Base-by-base conservation (phyloP, 2,329 filamentous ascomycete genomes). In the Arachnopeziza araneosa region DNA sequence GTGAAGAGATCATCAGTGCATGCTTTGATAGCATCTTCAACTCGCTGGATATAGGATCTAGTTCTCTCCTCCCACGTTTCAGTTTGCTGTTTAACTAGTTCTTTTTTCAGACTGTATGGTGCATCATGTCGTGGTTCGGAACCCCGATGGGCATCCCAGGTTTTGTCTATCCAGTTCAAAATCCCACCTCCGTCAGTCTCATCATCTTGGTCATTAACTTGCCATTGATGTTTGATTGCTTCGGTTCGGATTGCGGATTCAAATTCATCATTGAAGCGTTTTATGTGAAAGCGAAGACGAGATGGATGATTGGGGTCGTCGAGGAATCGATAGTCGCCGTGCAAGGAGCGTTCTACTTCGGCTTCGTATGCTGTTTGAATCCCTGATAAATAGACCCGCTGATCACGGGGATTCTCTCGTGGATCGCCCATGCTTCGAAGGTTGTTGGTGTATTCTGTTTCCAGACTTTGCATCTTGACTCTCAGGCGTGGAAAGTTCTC, bases 71-170 rank as follows among this genome's bases (percentile, higher is more conserved):
- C 58, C 58, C 58, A 60, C 7, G 55, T 50, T 36, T 60, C 54
- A 17, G 58, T 57, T 60, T 60, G 58, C 21, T 57, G 54, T 24
- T 57, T 57, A 36, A 60, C 50, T 19, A 57, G 58, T 26, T 54
- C 55, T 24, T 57, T 60, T 60, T 60, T 60, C 49, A 57, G 54
- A 50, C 51, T 60, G 48, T 48, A 54, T 54, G 58, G 58, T n/a
- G 55, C 50, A 36, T 60, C 58, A 24, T 54, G 36, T 26, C 36
- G 54, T 21, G 51, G 30, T 51, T 60, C 58, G 17, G 58, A 60
- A 32, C 58, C 58, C 36, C 30, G 14, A 30, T 57, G 58, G 12
- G 30, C 19, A 23, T 57, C 32, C 58, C 58, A 60, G 10, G 58
- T 60, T 22, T 57, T 50, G 26, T 60, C 50, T 30, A 60, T 60